These are phyloP conservation scores for Primulina tabacum DNA, from an alignment of 257 asterid species.

Conservation along the genomic window DNA sequence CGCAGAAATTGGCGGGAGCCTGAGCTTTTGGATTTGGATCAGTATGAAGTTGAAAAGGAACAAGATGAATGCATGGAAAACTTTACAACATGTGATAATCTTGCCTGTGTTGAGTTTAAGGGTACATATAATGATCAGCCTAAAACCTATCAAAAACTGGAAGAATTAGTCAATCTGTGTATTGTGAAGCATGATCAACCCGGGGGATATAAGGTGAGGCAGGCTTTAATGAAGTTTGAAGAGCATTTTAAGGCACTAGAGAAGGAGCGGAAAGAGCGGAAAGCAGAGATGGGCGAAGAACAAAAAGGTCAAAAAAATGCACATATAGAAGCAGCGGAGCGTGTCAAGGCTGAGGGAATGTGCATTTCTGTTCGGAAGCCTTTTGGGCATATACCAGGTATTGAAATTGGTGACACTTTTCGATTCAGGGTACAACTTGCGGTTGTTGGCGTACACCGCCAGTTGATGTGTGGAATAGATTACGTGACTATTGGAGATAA, in stretches of 20 bases:
- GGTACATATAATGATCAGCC: not conserved
- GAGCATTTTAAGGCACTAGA: conserved; percentile 35
- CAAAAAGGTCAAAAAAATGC: conserved; percentile 10
- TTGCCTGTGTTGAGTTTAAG: conserved; percentile 1
- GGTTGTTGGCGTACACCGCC: conserved; percentile 57
- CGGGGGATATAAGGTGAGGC: conserved; percentile 33
- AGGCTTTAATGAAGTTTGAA: conserved; percentile 48
- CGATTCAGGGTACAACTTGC: conserved; percentile 62
- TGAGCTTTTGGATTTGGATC: not conserved
- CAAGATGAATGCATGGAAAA: not conserved
- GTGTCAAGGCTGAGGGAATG: conserved; percentile 25
- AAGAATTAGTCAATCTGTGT: conserved; percentile 25
- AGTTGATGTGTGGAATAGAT: conserved; percentile 50
- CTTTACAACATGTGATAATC: not conserved
- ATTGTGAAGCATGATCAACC: conserved; percentile 24
- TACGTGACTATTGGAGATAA: conserved; percentile 29
- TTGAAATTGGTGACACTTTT: conserved; percentile 69
- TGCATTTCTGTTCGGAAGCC: conserved; percentile 17
- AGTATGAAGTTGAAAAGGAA: not conserved
- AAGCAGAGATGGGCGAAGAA: conserved; percentile 26
- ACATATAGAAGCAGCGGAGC: conserved; percentile 17
- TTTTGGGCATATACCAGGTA: conserved; percentile 61
- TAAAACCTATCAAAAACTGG: not conserved
- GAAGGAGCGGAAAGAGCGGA: conserved; percentile 26
- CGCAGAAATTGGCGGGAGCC: not conserved